phyloP scores from a whole-genome alignment of 345 rosid species.

The Citrus unshiu region DNA sequence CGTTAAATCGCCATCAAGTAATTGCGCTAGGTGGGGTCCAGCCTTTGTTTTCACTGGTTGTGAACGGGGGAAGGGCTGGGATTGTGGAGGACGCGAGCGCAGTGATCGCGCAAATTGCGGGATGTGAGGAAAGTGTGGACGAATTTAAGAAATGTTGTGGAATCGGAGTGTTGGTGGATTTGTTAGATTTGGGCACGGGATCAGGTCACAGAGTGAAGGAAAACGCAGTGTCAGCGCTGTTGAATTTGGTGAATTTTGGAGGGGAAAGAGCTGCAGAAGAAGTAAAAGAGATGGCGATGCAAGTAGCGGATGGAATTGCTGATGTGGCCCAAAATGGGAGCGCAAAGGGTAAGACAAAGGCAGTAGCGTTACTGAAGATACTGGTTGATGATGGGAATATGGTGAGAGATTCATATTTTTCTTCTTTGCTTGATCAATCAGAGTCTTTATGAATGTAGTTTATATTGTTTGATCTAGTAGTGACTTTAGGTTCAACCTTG shows the following conservation, averaged over 20 bases:
- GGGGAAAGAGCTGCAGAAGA: constrained; percentile 44
- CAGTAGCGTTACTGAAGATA: constrained; percentile 45
- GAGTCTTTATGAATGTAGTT: not conserved
- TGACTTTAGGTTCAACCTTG: not conserved
- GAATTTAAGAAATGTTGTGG: constrained; percentile 62
- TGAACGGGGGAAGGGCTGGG: constrained; percentile 77
- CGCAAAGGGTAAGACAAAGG: constrained; percentile 66
- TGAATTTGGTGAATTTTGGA: constrained; percentile 65
- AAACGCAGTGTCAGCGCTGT: constrained; percentile 70
- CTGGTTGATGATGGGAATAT: constrained; percentile 25
- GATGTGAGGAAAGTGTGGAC: constrained; percentile 80
- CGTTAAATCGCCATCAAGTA: constrained; percentile 58
- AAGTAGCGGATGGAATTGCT: constrained; percentile 53
- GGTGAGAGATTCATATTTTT: constrained; percentile 25
- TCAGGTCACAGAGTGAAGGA: constrained; percentile 62
- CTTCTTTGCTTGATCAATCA: constrained; percentile 25
- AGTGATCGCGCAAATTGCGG: constrained; percentile 84
- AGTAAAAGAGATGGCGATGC: constrained; percentile 37
- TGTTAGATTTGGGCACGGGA: constrained; percentile 72
- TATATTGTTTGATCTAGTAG: not conserved
- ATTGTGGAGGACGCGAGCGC: constrained; percentile 92
- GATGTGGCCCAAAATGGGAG: constrained; percentile 59
- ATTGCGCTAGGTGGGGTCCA: constrained; percentile 63
- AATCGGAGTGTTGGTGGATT: constrained; percentile 53
- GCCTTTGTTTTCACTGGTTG: constrained; percentile 55